These are phyloP conservation scores for Rosellinia necatrix DNA, from an alignment of 2,329 filamentous ascomycete genomes.

Conservation along the genomic window DNA sequence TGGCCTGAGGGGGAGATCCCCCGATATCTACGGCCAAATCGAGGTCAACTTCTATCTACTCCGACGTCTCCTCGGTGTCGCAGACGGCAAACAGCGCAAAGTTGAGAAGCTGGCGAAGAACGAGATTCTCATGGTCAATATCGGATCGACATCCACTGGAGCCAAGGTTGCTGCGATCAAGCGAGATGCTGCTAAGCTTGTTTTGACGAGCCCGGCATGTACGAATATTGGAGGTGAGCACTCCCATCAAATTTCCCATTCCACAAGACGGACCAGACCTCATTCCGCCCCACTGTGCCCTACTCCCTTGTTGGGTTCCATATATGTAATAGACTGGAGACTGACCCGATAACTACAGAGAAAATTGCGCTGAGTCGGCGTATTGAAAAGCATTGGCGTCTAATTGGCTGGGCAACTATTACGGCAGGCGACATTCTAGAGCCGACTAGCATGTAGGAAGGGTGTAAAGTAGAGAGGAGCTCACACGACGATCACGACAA, in stretches of 20 bases:
- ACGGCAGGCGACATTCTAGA: slow-evolving; percentile 45
- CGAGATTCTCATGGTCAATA: slow-evolving; percentile 99
- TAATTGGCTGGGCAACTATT: slow-evolving; percentile 41
- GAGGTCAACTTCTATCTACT: slow-evolving; percentile 99
- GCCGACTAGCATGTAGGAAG: slow-evolving; percentile 26
- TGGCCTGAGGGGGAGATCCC: slow-evolving; percentile 88
- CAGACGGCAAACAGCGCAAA: slow-evolving; percentile 99
- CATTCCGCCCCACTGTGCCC: too few species aligned
- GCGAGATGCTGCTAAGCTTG: slow-evolving; percentile 95
- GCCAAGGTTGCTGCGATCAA: slow-evolving; percentile 97
- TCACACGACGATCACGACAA: slow-evolving; percentile 3
- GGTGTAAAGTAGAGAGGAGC: not conserved
- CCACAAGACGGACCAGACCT: too few species aligned
- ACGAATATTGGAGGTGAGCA: slow-evolving; percentile 75
- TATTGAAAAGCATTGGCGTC: slow-evolving; percentile 72
- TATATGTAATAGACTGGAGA: too few species aligned
- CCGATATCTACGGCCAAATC: slow-evolving; percentile 96
- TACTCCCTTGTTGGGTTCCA: too few species aligned
- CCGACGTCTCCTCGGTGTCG: slow-evolving; percentile 90
- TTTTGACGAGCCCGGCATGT: slow-evolving; percentile 90
- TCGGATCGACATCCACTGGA: slow-evolving; percentile 94
- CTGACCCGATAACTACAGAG: slow-evolving; percentile 53
- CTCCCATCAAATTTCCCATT: not conserved
- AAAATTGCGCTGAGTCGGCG: slow-evolving; percentile 95
- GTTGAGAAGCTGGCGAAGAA: slow-evolving; percentile 98